These are phyloP conservation scores for Salix viminalis DNA, from an alignment of 345 rosid species.

Conservation along the genomic window DNA sequence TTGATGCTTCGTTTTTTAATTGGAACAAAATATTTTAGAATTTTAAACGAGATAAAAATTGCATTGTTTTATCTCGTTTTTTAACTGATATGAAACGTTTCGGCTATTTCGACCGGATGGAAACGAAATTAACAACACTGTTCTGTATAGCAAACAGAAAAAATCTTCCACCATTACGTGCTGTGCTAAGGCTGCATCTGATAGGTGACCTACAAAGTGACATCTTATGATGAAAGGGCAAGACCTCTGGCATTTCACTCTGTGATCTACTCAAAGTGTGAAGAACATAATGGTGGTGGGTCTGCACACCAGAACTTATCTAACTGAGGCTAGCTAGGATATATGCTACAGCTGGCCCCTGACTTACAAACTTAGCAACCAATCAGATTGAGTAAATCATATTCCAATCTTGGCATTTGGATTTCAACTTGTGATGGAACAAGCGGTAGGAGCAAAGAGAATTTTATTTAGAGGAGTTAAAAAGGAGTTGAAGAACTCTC, in stretches of 20 bases:
- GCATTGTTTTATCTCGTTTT: too few relatives aligned
- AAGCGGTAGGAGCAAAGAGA: conserved; percentile 2
- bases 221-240: conserved; percentile 19
- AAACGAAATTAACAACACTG: too few relatives aligned
- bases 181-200: conserved; percentile 38
- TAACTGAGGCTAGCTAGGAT: conserved; percentile 15
- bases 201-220: conserved; percentile 40
- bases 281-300: conserved; percentile 32
- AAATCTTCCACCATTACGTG: conserved; percentile 6
- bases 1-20: too few relatives aligned
- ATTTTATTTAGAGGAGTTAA: not conserved
- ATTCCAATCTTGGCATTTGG: conserved; percentile 1
- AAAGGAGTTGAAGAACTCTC: not conserved
- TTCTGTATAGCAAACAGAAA: not conserved
- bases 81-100: too few relatives aligned
- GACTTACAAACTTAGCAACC: not conserved
- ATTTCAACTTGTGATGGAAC: conserved; percentile 1
- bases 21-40: too few relatives aligned
- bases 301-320: conserved; percentile 12
- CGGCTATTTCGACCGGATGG: too few relatives aligned
- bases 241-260: conserved; percentile 22
- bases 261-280: not conserved
- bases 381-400: not conserved
- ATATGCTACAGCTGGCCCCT: conserved; percentile 13
- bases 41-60: too few relatives aligned